These are phyloP conservation scores for Ganoderma boninense DNA, from an alignment of 1,284 basidiomycete species.

Conservation along the genomic window DNA sequence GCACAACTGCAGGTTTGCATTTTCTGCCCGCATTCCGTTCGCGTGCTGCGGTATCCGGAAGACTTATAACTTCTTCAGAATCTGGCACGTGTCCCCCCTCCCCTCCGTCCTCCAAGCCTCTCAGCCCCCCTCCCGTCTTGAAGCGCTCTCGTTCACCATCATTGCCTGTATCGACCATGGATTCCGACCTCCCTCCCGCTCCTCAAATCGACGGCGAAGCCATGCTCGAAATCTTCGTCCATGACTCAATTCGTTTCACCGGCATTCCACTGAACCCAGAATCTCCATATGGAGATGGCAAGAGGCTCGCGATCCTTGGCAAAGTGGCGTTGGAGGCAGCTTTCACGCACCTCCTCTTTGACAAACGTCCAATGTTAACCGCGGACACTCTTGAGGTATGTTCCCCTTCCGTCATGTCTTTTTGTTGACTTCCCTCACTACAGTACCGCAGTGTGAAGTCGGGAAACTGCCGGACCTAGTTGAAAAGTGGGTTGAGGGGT, in stretches of 20 bases:
- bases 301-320: slow-evolving; percentile 64
- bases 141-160: slow-evolving; percentile 41
- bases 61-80: slow-evolving; percentile 31
- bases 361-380: slow-evolving; percentile 59
- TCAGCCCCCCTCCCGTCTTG: slow-evolving; percentile 32
- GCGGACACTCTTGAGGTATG: slow-evolving; percentile 60
- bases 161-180: slow-evolving; percentile 35
- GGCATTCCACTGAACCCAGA: slow-evolving; percentile 49
- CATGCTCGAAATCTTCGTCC: slow-evolving; percentile 72
- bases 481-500: slow-evolving; percentile 65
- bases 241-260: slow-evolving; percentile 64
- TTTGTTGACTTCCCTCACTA: slow-evolving; percentile 28
- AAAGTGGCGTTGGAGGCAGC: slow-evolving; percentile 57
- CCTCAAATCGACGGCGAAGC: slow-evolving; percentile 58
- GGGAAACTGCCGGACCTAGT: slow-evolving; percentile 51
- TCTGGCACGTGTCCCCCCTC: slow-evolving; percentile 39
- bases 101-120: slow-evolving; percentile 34
- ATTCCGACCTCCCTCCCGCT: slow-evolving; percentile 43
- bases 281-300: slow-evolving; percentile 60
- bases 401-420: slow-evolving; percentile 17
- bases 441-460: slow-evolving; percentile 39
- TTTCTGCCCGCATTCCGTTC: slow-evolving; percentile 6
- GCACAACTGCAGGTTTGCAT: neutral
- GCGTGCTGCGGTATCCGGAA: slow-evolving; percentile 27
- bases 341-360: slow-evolving; percentile 60